Conservation (phyloP, 441 rosid species). For the Cnidoscolus chayamansa region DNA sequence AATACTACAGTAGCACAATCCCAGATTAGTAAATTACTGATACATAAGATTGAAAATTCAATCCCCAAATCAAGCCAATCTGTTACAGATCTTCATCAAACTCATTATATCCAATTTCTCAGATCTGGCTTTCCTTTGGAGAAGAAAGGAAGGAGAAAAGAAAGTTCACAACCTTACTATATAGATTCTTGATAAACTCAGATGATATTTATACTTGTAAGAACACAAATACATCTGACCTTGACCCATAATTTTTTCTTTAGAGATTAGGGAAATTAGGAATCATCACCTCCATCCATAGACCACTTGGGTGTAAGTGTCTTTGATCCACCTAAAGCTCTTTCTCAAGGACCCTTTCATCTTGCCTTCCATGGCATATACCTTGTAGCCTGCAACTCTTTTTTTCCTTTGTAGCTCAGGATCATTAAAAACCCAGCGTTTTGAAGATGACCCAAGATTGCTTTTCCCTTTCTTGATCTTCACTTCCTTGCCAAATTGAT, state of each 20-base stretch:
- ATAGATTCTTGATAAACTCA: not conserved
- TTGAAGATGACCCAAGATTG: constrained; percentile 43
- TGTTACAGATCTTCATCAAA: not conserved
- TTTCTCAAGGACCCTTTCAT: constrained; percentile 79
- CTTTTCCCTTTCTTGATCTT: constrained; percentile 52
- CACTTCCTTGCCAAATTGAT: constrained; percentile 34
- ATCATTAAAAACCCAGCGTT: constrained; percentile 57
- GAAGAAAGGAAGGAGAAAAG: not conserved
- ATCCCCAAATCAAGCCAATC: not conserved
- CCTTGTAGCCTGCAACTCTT: constrained; percentile 83
- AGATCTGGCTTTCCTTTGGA: constrained; percentile 9
- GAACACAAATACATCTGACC: not conserved
- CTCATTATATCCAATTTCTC: not conserved
- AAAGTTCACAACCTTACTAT: not conserved
- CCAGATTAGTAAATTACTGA: not conserved
- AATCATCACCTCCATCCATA: constrained; percentile 55
- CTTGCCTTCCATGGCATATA: constrained; percentile 71
- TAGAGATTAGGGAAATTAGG: not conserved
- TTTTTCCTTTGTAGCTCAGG: constrained; percentile 89
- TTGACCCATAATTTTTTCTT: no score
- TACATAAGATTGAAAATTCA: not conserved
- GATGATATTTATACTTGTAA: not conserved
- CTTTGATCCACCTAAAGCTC: constrained; percentile 85
- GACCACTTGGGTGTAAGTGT: constrained; percentile 52
- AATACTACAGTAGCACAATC: not conserved